Percentiles rank a stretch among this genome's conserved stretches.
Conservation (phyloP, 495 filamentous ascomycete genomes). For the Alectoria sarmentosa region DNA sequence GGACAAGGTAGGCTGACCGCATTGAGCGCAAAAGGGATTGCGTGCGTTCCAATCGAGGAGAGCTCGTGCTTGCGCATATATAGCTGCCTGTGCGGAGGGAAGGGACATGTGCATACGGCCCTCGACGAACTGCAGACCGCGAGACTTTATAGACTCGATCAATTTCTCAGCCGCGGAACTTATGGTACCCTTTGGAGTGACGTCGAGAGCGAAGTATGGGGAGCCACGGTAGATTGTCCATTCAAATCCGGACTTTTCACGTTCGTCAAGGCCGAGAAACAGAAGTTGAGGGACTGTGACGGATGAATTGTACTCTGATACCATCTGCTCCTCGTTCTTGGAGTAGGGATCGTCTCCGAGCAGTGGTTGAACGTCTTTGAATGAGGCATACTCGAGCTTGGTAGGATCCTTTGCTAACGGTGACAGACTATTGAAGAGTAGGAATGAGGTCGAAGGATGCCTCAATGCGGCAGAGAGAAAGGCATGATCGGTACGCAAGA, state of each 20-base stretch:
- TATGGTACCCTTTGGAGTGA: conserved; percentile 61
- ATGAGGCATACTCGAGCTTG: conserved; percentile 53
- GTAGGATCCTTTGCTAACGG: conserved; percentile 58
- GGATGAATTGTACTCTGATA: conserved; percentile 67
- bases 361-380: conserved; percentile 58
- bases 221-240: conserved; percentile 62
- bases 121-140: conserved; percentile 53
- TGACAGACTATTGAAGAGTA: conserved; percentile 71
- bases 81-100: conserved; percentile 59
- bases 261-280: conserved; percentile 83
- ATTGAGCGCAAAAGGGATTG: conserved; percentile 85
- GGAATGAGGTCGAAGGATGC: conserved; percentile 62
- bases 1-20: conserved; percentile 76
- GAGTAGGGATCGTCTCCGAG: conserved; percentile 65
- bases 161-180: conserved; percentile 43
- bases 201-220: conserved; percentile 84
- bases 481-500: conserved; percentile 68
- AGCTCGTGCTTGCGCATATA: conserved; percentile 86
- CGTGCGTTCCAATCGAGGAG: conserved; percentile 90
- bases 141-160: conserved; percentile 50
- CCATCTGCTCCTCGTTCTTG: conserved; percentile 62
- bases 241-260: conserved; percentile 32
- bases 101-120: conserved; percentile 52
- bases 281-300: conserved; percentile 60
- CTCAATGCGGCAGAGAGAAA: conserved; percentile 73